phyloP scores from a whole-genome alignment of 2,329 filamentous ascomycete species.

The Fusarium dimerum region DNA sequence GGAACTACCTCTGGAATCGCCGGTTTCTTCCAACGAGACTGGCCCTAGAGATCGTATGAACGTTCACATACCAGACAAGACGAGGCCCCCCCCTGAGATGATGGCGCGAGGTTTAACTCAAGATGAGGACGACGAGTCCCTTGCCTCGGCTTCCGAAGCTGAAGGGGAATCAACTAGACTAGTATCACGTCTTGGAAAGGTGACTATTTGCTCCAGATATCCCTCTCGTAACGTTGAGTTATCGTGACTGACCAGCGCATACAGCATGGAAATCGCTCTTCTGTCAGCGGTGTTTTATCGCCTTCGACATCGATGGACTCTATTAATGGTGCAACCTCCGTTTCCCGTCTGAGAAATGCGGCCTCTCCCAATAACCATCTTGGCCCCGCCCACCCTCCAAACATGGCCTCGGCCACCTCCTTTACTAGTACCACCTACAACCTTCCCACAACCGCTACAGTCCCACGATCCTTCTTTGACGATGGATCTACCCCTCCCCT shows the following conservation, averaged over 20 bases:
- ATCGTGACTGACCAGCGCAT: conserved; percentile 11
- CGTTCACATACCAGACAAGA: conserved; percentile 84
- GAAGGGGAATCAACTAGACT: conserved; percentile 74
- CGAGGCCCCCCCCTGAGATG: conserved; percentile 85
- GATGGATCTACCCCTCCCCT: conserved; percentile 78
- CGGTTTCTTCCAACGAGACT: conserved; percentile 74
- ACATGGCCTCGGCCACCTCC: conserved; percentile 60
- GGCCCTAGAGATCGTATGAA: conserved; percentile 89
- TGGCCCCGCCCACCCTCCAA: conserved; percentile 46
- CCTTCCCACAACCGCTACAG: conserved; percentile 57
- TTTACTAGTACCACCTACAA: conserved; percentile 62
- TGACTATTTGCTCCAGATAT: conserved; percentile 41
- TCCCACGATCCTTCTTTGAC: conserved; percentile 86
- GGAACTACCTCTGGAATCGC: conserved; percentile 91
- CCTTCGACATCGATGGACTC: conserved; percentile 92
- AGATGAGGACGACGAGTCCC: conserved; percentile 87
- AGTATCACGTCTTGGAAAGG: conserved; percentile 67
- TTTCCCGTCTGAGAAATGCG: conserved; percentile 59
- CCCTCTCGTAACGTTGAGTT: background rate
- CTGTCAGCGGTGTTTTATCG: conserved; percentile 71
- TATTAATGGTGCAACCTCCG: conserved; percentile 68
- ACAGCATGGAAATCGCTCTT: conserved; percentile 64
- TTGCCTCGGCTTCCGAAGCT: conserved; percentile 79
- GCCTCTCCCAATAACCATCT: conserved; percentile 45
- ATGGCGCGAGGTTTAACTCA: conserved; percentile 81